Base-by-base conservation (phyloP, 345 rosid species). In the Atalantia buxifolia region DNA sequence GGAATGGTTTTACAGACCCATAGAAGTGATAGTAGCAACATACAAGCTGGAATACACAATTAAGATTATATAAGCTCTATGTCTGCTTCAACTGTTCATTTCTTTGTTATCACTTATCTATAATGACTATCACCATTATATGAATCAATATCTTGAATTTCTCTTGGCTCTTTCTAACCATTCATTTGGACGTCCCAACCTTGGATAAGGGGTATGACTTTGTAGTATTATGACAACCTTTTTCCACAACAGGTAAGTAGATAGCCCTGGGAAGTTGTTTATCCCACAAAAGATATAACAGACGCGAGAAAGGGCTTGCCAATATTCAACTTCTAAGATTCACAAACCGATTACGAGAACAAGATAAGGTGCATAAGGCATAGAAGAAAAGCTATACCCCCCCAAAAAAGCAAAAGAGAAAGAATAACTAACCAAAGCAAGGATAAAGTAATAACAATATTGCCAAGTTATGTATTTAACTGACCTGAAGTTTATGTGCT, bases 401-500 rank as follows among this genome's bases (percentile, higher is more conserved):
- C 33, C 8, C 2, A 36, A 56, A 56, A 74, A 67, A 12, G 27
- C 5, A 9, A 28, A 35, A 28, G 56, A 7, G 48, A 63, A 42
- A 45, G 16, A 55, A 42, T 30, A 27, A 14, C 38, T 19, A 4
- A 45, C 5, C 6, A 61, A 57, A 40, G 71, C n/a, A 38, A 21
- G 31, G 28, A 74, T 64, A 13, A 56, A 33, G 61, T 77, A 66
- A 70, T 61, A 64, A 71, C 73, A 74, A 31, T 79, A 40, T 40
- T 28, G 67, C 42, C 72, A 63, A 71, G 53, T 71, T 40, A 60
- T 27, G 67, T 67, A 77, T 45, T 57, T 28, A 42, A 74, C 89
- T 75, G 40, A 94, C 99, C 99, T 94, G 99, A 76, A 96, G 90
- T 84, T 89, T 89, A 81, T 94, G 91, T 70, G 80, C 82, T 71